These are phyloP conservation scores for Aspergillus tubingensis DNA, from an alignment of 2,329 filamentous ascomycete species.

Conservation along the genomic window DNA sequence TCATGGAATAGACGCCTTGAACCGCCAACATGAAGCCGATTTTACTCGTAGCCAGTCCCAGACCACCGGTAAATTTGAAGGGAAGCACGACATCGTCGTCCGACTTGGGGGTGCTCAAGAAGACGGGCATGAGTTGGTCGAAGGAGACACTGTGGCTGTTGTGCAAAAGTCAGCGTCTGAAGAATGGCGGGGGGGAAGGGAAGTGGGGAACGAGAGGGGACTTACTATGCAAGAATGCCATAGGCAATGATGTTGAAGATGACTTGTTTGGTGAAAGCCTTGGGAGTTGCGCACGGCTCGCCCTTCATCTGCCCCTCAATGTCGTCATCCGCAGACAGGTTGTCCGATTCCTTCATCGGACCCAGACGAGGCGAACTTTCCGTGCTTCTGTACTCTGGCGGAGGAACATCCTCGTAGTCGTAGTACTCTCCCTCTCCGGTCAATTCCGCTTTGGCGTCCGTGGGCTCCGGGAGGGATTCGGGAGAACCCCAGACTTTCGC, in stretches of 20 bases:
- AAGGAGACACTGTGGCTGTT: conserved; percentile 92
- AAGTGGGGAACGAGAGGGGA: conserved; percentile 30
- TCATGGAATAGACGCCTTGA: conserved; percentile 86
- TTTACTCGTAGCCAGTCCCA: conserved; percentile 76
- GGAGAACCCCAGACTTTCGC: conserved; percentile 31
- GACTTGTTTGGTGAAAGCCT: conserved; percentile 81
- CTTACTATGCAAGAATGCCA: conserved; percentile 92
- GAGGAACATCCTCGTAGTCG: conserved; percentile 63
- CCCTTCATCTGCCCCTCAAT: conserved; percentile 45
- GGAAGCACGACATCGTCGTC: conserved; percentile 62
- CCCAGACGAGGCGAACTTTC: conserved; percentile 56
- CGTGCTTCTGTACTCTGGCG: conserved; percentile 68
- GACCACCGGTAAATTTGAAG: conserved; percentile 86
- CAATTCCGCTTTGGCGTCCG: conserved; percentile 54
- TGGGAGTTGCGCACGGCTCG: conserved; percentile 48
- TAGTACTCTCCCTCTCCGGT: conserved; percentile 44
- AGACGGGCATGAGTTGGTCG: conserved; percentile 89
- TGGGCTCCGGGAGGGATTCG: conserved; percentile 29
- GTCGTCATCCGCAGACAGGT: conserved; percentile 41
- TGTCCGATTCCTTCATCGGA: conserved; percentile 33
- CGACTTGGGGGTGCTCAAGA: conserved; percentile 71
- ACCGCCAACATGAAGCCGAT: conserved; percentile 87
- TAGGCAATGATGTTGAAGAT: conserved; percentile 86
- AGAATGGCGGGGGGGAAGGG: background rate
- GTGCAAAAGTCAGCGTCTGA: conserved; percentile 30